Percentiles rank a stretch among this genome's conserved stretches.
Conservation (phyloP, 306 rosid species). For the Astragalus glycyphyllos region DNA sequence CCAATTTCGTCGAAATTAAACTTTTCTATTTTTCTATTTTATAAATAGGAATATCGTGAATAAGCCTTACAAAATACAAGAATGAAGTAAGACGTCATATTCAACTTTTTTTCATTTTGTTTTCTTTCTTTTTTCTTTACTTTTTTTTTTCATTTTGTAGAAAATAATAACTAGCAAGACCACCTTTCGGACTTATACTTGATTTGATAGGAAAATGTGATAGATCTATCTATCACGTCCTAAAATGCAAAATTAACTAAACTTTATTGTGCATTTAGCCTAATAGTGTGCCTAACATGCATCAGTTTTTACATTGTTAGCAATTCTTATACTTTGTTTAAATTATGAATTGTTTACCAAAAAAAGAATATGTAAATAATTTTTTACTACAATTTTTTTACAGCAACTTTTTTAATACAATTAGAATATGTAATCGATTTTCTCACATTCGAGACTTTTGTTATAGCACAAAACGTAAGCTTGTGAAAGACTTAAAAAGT, state of each 20-base stretch:
- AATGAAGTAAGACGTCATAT: not conserved
- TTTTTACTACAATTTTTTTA: too few species aligned
- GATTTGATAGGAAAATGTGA: conserved; percentile 14
- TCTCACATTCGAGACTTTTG: too few species aligned
- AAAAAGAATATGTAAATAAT: too few species aligned
- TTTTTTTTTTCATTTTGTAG: conserved; percentile 2
- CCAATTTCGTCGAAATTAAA: conserved; percentile 2
- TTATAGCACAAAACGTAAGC: not conserved
- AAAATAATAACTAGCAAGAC: conserved; percentile 16
- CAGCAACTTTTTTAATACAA: too few species aligned
- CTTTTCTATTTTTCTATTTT: not conserved
- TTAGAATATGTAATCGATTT: too few species aligned
- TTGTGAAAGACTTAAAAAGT: conserved; percentile 9
- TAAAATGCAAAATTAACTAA: not conserved
- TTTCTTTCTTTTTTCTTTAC: too few species aligned
- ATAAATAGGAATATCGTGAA: not conserved
- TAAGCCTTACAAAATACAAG: not conserved
- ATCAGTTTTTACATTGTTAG: not conserved
- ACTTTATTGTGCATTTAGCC: conserved; percentile 35
- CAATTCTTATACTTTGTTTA: not conserved
- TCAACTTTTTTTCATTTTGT: not conserved
- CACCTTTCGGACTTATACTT: not conserved
- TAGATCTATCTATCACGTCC: not conserved
- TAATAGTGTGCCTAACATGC: conserved; percentile 7
- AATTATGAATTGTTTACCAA: not conserved